Evolutionary conservation across 1,139 yeast species (phyloP), one percentile per base, ranked within the genome.

Genomic region (Taphrina pruni): DNA sequence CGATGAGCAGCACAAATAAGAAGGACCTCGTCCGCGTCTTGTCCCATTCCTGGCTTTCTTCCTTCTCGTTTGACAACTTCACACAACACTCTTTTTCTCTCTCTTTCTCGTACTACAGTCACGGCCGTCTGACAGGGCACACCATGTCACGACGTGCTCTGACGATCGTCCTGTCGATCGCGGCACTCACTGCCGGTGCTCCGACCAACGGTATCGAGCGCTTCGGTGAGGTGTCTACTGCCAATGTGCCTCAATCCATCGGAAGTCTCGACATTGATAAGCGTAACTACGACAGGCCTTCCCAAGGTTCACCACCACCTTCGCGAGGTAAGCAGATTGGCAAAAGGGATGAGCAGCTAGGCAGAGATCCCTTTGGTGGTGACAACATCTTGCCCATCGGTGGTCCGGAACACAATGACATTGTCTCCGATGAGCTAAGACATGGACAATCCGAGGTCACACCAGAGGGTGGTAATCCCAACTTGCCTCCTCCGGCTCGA

Each of bases 131-230:
- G n/a, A 17, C 12, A n/a, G n/a, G 20, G 20, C 20, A 45, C 54
- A 50, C 36, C 54, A 50, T 50, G 54, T 50, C 54, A 7, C 36
- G 54, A 50, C 54, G 36, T 21, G 32, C 54, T 21, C 36, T 50
- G 36, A 26, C 54, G 11, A 26, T 50, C 54, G 36, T 50, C n/a
- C 54, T 50, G 11, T 50, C 54, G 36, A 50, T 50, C n/a, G 54
- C 36, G 36, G 54, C 54, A 21, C 54, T 50, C 12, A n/a, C 54
- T 26, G 36, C 54, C 14, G n/a, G 54, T 50, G 54, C 54, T 21
- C 54, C 36, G 1, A 26, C 54, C 36, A 21, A 50, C 5, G n/a
- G n/a, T n/a, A 8, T 46, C 51, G 51, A 50, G 2, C n/a, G 36
- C n/a, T 8, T n/a, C n/a, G 36, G 54, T 11, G 54, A n/a, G 20